Base-by-base conservation (phyloP, 768 basidiomycete genomes). In the Pleurotus cornucopiae region DNA sequence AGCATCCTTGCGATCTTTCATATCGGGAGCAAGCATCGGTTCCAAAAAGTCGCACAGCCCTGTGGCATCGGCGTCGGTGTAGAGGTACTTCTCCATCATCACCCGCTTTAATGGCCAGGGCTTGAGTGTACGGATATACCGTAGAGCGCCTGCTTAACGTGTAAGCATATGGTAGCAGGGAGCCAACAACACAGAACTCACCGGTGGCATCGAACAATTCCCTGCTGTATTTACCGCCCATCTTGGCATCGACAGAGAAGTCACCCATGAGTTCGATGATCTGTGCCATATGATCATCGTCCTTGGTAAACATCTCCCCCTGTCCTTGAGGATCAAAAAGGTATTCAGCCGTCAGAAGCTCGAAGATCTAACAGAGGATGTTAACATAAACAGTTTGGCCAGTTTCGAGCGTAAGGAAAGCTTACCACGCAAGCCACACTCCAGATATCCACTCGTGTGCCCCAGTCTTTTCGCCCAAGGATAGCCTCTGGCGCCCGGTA, bases 401-500 rank as follows among this genome's bases (percentile, higher is more conserved):
- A 13, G 20, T 23, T 34, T 12, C 38, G 38, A 4, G 52, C 11
- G 56, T 46, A 46, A 46, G 16, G 6, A n/a, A 7, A n/a, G 75
- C 83, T 65, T 60, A 90, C 82, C 64, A 97, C 78, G 71, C 93
- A 95, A 18, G 91, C 94, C 21, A 92, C 85, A 62, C 88, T 90
- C 94, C 94, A 97, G 18, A 95, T 82, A 71, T 97, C 94, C 44
- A 83, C 92, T 54, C 87, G 83, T 38, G 83, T 76, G 61, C 86
- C 91, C 94, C 94, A 97, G 62, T 91, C 89, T 37, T 81, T 82
- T 54, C 86, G 83, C 14, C 94, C 94, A 14, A 95, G 74, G 62
- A 97, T 94, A 54, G 92, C 94, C 69, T 97, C 94, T n/a, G 94
- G 94, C 23, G 90, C 83, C 59, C 94, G 88, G 68, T 97, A 97